Conservation (phyloP, 805 yeast genomes). For the Schizosaccharomyces japonicus region DNA sequence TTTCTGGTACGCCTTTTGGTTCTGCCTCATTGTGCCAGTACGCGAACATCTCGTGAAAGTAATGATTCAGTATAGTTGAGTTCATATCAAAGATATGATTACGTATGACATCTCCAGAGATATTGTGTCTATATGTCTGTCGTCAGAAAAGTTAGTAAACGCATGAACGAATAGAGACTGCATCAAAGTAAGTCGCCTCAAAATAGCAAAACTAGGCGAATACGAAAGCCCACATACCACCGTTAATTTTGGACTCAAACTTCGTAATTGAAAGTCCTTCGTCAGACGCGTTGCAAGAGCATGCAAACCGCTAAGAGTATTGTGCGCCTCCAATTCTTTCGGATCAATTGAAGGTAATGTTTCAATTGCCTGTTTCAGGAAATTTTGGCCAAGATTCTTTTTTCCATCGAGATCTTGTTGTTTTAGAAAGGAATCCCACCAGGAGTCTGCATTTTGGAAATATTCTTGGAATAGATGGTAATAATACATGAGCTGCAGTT, state of each 20-base stretch:
- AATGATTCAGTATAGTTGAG: neutral
- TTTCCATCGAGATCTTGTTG: neutral
- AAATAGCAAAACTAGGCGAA: neutral
- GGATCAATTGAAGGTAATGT: neutral
- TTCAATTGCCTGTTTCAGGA: neutral
- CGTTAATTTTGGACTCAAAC: neutral
- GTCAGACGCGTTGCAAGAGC: neutral
- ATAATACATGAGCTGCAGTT: neutral
- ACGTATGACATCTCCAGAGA: neutral
- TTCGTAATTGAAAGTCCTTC: neutral
- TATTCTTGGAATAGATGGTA: neutral
- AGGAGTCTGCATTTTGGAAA: neutral
- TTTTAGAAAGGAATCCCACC: neutral
- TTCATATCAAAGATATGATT: neutral
- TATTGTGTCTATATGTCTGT: neutral
- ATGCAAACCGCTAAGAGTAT: neutral
- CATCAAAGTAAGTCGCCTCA: neutral
- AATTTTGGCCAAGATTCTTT: neutral
- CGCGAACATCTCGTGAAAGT: neutral
- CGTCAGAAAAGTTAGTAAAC: neutral
- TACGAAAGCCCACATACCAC: neutral
- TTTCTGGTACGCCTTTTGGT: neutral
- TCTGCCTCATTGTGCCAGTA: neutral
- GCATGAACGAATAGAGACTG: neutral
- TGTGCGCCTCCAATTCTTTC: neutral